A percentile compares a stretch with the other conserved stretches of the same genome.
Conservation (phyloP, 2,329 filamentous ascomycete genomes). For the Calonectria pseudoturangicola region DNA sequence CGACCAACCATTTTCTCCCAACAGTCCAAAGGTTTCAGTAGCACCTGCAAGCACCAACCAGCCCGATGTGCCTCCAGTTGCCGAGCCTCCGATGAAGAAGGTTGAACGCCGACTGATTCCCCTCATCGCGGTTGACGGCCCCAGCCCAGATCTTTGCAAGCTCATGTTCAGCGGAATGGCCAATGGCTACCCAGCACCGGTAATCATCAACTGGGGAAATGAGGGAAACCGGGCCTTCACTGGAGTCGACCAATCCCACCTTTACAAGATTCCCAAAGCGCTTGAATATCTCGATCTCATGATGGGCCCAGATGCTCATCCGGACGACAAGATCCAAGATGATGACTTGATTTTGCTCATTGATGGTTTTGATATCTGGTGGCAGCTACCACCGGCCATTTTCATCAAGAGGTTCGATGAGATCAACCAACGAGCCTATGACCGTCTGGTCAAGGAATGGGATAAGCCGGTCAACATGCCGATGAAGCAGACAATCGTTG, state of each 20-base stretch:
- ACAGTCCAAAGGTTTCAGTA: not conserved
- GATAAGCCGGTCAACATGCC: not conserved
- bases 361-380: conserved; percentile 55
- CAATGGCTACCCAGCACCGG: conserved; percentile 50
- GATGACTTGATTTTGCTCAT: conserved; percentile 52
- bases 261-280: conserved; percentile 53
- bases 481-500: conserved; percentile 49
- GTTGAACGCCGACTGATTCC: conserved; percentile 40
- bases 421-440: conserved; percentile 43
- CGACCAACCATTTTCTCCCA: too few relatives aligned
- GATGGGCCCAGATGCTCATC: not conserved
- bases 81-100: too few relatives aligned
- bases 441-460: conserved; percentile 41
- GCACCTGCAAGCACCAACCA: not conserved
- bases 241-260: conserved; percentile 49
- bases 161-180: conserved; percentile 51
- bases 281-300: conserved; percentile 52
- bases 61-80: not conserved
- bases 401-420: conserved; percentile 53
- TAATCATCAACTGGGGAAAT: conserved; percentile 55
- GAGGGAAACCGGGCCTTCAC: conserved; percentile 34
- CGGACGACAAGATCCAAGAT: conserved; percentile 42
- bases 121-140: conserved; percentile 45
- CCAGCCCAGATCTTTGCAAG: conserved; percentile 53
- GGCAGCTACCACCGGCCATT: conserved; percentile 53